phyloP scores from a whole-genome alignment of 75 land plant species.

The Gnetum montanum region DNA sequence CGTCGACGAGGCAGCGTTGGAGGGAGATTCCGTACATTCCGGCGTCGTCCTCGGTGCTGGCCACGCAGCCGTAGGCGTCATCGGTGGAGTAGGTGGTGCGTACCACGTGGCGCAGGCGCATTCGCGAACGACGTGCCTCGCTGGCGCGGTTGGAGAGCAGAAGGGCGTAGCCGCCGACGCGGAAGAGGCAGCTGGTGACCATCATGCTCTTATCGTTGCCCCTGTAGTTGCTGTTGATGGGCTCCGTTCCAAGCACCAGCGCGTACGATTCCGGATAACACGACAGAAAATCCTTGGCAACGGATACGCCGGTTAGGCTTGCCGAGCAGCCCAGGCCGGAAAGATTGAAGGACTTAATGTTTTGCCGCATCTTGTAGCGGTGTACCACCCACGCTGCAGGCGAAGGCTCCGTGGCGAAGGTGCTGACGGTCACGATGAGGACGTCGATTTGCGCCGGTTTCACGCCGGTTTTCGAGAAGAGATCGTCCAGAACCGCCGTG shows the following conservation, averaged over 20 bases:
- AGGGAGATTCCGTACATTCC: constrained; percentile 15
- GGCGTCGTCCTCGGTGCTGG: constrained; percentile 9
- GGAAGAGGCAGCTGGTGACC: constrained; percentile 59
- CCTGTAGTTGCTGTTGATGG: constrained; percentile 33
- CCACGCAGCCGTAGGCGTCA: constrained; percentile 39
- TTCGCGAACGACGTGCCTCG: constrained; percentile 23
- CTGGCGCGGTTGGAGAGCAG: constrained; percentile 42
- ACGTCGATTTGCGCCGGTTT: constrained; percentile 36
- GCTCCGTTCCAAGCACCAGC: constrained; percentile 44
- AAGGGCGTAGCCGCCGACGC: constrained; percentile 49
- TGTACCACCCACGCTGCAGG: constrained; percentile 33
- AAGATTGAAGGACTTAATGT: constrained; percentile 42
- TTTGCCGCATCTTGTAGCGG: constrained; percentile 39
- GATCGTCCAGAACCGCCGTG: constrained; percentile 20
- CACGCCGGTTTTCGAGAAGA: constrained; percentile 20
- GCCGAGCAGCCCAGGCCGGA: constrained; percentile 75
- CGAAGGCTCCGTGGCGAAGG: constrained; percentile 40
- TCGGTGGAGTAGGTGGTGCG: constrained; percentile 55
- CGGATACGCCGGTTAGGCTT: constrained; percentile 30
- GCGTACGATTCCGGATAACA: constrained; percentile 20
- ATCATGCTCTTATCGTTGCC: constrained; percentile 67
- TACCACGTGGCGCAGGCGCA: constrained; percentile 39
- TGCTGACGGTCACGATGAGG: constrained; percentile 49
- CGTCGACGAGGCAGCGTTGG: neutral
- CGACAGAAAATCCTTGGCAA: constrained; percentile 32